phyloP scores from a whole-genome alignment of 345 rosid species.

The Pugionium dolabratum region DNA sequence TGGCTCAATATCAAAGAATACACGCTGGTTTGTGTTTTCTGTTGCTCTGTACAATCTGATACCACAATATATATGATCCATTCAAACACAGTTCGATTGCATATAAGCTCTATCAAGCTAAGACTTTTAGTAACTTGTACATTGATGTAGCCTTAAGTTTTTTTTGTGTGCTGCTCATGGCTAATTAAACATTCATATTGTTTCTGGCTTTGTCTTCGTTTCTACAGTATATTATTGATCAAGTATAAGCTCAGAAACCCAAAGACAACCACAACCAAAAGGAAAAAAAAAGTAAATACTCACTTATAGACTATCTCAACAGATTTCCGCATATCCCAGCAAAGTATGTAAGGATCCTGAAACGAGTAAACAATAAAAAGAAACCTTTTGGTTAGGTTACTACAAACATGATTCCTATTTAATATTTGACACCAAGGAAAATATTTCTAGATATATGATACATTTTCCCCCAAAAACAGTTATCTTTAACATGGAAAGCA shows the following conservation, averaged over 20 bases:
- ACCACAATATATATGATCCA: slow-evolving; percentile 10
- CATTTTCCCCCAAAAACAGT: neutral
- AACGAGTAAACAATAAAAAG: slow-evolving; percentile 13
- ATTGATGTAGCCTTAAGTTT: neutral
- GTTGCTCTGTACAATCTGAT: slow-evolving; percentile 82
- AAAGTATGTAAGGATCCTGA: slow-evolving; percentile 91
- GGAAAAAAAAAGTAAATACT: slow-evolving; percentile 31
- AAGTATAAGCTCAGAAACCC: slow-evolving; percentile 5
- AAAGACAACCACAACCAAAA: slow-evolving; percentile 12
- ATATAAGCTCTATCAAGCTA: neutral
- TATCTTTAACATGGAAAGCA: slow-evolving; percentile 8
- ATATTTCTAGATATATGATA: neutral
- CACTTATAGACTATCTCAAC: slow-evolving; percentile 90
- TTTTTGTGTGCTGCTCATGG: slow-evolving; percentile 1
- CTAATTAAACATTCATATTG: slow-evolving; percentile 2
- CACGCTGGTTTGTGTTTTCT: slow-evolving; percentile 85
- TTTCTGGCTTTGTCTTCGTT: neutral
- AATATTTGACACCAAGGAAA: neutral
- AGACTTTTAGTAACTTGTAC: neutral
- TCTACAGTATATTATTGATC: slow-evolving; percentile 2
- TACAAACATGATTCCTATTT: neutral
- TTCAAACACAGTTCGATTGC: neutral
- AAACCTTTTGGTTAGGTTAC: slow-evolving; percentile 4
- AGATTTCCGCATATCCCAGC: slow-evolving; percentile 91
- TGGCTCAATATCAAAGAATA: slow-evolving; percentile 83